A percentile compares a stretch with the other conserved stretches of the same genome.
Conservation (phyloP, 2,329 filamentous ascomycete genomes). For the Ophioceras dolichostomum region DNA sequence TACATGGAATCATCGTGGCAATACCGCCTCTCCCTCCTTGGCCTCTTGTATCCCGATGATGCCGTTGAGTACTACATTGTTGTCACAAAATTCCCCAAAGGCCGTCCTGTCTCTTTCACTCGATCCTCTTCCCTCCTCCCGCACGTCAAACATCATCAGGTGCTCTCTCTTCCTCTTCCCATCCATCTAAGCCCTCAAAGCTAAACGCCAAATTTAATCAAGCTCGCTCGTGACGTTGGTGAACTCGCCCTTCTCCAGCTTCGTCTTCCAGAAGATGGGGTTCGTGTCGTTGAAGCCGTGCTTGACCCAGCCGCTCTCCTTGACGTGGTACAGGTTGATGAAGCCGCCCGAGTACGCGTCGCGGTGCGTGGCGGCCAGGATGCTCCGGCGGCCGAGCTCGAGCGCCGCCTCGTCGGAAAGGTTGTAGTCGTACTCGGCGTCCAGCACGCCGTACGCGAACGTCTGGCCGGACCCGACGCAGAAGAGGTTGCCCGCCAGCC, state of each 20-base stretch:
- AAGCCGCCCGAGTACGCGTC: constrained; percentile 98
- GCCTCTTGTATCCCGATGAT: too few species aligned
- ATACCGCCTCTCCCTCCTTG: too few species aligned
- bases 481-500: constrained; percentile 88
- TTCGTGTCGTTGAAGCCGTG: constrained; percentile 95
- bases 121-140: too few species aligned
- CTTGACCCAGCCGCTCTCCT: constrained; percentile 98
- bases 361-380: constrained; percentile 89
- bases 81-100: too few species aligned
- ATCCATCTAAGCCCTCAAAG: too few species aligned
- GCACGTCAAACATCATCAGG: too few species aligned
- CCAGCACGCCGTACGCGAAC: constrained; percentile 95
- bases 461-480: constrained; percentile 98
- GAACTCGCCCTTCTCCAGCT: constrained; percentile 97
- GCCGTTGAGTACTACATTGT: too few species aligned
- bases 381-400: constrained; percentile 82
- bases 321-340: constrained; percentile 98
- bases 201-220: constrained; percentile 26
- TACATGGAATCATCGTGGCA: too few species aligned
- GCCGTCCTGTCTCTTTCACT: too few species aligned
- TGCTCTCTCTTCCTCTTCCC: too few species aligned
- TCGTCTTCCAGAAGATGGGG: constrained; percentile 99
- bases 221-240: constrained; percentile 80
- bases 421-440: constrained; percentile 90
- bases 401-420: constrained; percentile 78